Conservation (phyloP, 2,329 filamentous ascomycete species). For the Aspergillus transmontanensis region DNA sequence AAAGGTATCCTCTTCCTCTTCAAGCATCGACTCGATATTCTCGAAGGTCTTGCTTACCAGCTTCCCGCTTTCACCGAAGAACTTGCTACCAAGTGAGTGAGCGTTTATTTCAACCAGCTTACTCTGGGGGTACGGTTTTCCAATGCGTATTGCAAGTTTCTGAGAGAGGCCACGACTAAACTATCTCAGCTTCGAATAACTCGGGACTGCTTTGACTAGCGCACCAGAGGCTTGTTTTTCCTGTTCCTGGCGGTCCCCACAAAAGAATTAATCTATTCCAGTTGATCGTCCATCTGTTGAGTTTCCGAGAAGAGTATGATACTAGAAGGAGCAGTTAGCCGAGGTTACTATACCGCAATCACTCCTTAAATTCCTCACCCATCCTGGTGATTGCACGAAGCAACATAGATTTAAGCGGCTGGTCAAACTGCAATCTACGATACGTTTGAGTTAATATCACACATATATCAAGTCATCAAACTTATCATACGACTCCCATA, state of each 20-base stretch:
- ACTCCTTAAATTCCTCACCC: slow-evolving; percentile 24
- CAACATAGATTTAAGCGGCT: slow-evolving; percentile 43
- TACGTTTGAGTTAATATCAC: not conserved
- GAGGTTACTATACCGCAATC: not conserved
- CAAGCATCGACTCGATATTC: slow-evolving; percentile 37
- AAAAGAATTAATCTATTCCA: slow-evolving; percentile 68
- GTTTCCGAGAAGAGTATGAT: slow-evolving; percentile 33
- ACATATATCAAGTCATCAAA: not conserved
- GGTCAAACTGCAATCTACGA: slow-evolving; percentile 45
- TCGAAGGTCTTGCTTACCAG: slow-evolving; percentile 48
- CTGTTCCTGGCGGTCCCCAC: slow-evolving; percentile 91
- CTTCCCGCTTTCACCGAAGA: slow-evolving; percentile 52
- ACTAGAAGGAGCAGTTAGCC: slow-evolving; percentile 21
- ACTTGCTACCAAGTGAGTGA: slow-evolving; percentile 50
- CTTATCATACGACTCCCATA: slow-evolving; percentile 46
- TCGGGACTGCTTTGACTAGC: not conserved
- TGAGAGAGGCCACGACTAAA: slow-evolving; percentile 49
- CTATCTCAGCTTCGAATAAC: slow-evolving; percentile 2
- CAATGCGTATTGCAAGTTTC: slow-evolving; percentile 53
- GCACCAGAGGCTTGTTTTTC: slow-evolving; percentile 66
- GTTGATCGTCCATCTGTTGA: slow-evolving; percentile 42
- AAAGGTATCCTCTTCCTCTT: slow-evolving; percentile 44
- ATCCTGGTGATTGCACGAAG: slow-evolving; percentile 46
- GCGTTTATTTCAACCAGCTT: slow-evolving; percentile 52
- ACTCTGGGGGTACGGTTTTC: slow-evolving; percentile 40